Base-by-base conservation (phyloP, 768 basidiomycete species). In the Aureoboletus auriporus region DNA sequence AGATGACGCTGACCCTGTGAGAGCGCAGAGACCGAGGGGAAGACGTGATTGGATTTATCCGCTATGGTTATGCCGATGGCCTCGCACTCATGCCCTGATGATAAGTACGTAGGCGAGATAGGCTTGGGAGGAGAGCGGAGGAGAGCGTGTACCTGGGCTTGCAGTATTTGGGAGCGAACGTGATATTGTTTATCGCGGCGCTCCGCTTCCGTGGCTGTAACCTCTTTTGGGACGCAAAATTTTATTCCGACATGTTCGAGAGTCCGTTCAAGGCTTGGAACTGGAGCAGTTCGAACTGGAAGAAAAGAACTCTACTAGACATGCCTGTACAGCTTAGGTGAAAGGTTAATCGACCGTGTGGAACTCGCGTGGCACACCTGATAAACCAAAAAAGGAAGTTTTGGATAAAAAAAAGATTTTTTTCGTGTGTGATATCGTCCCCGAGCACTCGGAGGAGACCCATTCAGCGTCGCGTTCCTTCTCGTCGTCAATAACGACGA, bases 31-130 rank as follows among this genome's bases (percentile, higher is more conserved):
- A 63, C 49, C 69, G 68, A 20, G 69, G 75, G 27, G 76, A 78
- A 34, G 75, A 78, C 50, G 68, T 77, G 4, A 58, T 76, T 33
- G 73, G 76, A n/a, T 80, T 84, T 65, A 71, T 75, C 34, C 73
- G 79, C 46, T 74, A 74, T 57, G 82, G 77, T 9, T 82, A 75
- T 53, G 56, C 53, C 26, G 83, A 86, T 60, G 75, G 76, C 5
- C 67, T 83, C 50, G 70, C 74, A 17, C 59, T 83, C 51, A 76
- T 83, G 75, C 75, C 74, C 53, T 71, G 69, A 71, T 26, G 31
- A 38, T 26, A 43, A 41, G 20, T 23, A 23, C 20, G 20, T 38
- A 48, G 43, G 44, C 46, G 44, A 42, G 23, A 36, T 23, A 8
- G 20, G 20, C 27, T 46, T 35, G 42, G 53, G 51, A 47, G 47